Evolutionary conservation across 257 asterid species (phyloP).

Genomic region (Datura wrightii): DNA sequence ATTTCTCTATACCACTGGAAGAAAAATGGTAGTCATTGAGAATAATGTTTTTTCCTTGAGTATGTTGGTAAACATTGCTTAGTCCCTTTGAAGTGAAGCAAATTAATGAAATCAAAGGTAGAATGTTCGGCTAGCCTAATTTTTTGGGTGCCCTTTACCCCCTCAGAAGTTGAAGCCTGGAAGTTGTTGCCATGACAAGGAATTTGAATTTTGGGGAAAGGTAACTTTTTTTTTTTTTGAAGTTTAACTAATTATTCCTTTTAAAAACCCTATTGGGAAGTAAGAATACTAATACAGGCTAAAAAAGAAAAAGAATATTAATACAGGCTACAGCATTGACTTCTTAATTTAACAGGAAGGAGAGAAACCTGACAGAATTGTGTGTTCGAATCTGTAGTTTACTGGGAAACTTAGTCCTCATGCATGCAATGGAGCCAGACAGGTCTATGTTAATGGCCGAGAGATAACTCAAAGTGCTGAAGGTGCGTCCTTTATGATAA

Average conservation of each 20-base stretch:
- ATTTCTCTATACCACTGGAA: constrained; percentile 64
- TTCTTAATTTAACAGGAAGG: constrained; percentile 70
- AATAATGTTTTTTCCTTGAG: constrained; percentile 65
- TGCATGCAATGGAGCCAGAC: constrained; percentile 59
- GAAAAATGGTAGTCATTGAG: constrained; percentile 53
- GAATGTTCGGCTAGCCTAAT: constrained; percentile 79
- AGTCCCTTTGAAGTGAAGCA: constrained; percentile 91
- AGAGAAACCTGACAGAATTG: constrained; percentile 79
- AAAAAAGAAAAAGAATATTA: too few species aligned
- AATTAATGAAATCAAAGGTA: constrained; percentile 80
- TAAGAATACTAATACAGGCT: constrained; percentile 35
- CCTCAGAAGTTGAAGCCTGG: constrained; percentile 89
- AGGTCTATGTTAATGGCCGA: constrained; percentile 47
- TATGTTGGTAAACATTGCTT: constrained; percentile 75
- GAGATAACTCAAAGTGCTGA: constrained; percentile 46
- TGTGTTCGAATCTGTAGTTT: constrained; percentile 83
- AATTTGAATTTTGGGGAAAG: constrained; percentile 95
- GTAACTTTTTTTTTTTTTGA: constrained; percentile 43
- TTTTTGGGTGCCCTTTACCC: constrained; percentile 74
- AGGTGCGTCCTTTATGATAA: constrained; percentile 29
- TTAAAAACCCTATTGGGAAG: background rate
- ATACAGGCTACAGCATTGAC: constrained; percentile 31
- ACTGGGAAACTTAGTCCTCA: constrained; percentile 83
- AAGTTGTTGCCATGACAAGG: constrained; percentile 91
- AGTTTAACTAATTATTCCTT: constrained; percentile 10